Evolutionary conservation across 2,329 filamentous ascomycete genomes (phyloP).

Genomic region (Ophiostoma pallidulum): DNA sequence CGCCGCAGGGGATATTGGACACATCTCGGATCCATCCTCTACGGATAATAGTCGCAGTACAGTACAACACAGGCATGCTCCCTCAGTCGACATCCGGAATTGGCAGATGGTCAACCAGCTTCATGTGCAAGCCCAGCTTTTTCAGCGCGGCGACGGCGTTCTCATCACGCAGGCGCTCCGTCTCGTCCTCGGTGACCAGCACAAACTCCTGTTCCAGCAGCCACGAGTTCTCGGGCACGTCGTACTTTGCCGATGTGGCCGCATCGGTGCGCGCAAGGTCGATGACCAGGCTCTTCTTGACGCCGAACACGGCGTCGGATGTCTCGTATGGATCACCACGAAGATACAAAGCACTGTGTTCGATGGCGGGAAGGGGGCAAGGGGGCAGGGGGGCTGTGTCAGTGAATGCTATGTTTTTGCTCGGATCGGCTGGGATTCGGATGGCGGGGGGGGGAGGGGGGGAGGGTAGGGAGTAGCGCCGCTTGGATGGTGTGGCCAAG

Average conservation of each 20-base stretch:
- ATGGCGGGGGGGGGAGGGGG: too few species aligned
- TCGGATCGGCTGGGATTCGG: too few species aligned
- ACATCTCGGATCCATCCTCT: too few species aligned
- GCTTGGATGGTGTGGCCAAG: too few species aligned
- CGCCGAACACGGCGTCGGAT: conserved; percentile 77
- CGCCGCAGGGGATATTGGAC: too few species aligned
- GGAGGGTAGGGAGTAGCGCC: too few species aligned
- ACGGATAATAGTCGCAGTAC: too few species aligned
- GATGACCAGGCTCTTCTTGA: conserved; percentile 70
- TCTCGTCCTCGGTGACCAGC: conserved; percentile 61
- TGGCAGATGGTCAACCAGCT: conserved; percentile 65
- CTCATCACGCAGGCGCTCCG: conserved; percentile 53
- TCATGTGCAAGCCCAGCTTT: conserved; percentile 57
- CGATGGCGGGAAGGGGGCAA: neutral
- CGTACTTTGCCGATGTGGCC: conserved; percentile 50
- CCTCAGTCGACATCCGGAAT: conserved; percentile 54
- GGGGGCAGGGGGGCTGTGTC: neutral
- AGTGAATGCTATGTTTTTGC: too few species aligned
- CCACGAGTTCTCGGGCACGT: conserved; percentile 52
- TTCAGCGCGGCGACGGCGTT: conserved; percentile 56
- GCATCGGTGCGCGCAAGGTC: conserved; percentile 45
- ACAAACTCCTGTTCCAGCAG: conserved; percentile 68
- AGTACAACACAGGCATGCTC: too few species aligned
- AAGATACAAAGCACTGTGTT: conserved; percentile 60
- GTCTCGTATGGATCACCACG: conserved; percentile 72